phyloP scores from a whole-genome alignment of 2,329 filamentous ascomycete genomes.

The Fonsecaea nubica region DNA sequence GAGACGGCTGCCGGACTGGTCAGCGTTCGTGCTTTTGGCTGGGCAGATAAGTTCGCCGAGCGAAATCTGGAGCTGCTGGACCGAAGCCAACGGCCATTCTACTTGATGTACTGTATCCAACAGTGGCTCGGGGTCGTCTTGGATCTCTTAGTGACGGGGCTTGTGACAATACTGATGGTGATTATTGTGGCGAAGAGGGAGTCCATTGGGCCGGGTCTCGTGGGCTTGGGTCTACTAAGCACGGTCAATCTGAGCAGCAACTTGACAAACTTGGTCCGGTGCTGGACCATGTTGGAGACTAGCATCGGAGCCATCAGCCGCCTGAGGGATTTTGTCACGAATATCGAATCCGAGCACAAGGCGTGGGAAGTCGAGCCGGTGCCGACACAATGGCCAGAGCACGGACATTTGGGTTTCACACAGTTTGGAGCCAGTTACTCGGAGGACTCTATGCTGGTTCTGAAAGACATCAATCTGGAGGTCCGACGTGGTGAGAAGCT shows the following conservation, averaged over 20 bases:
- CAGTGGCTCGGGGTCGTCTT: constrained; percentile 63
- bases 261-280: constrained; percentile 58
- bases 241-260: constrained; percentile 61
- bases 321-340: constrained; percentile 60
- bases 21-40: constrained; percentile 65
- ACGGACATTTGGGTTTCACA: constrained; percentile 39
- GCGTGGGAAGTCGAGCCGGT: constrained; percentile 45
- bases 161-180: constrained; percentile 58
- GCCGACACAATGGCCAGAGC: constrained; percentile 38
- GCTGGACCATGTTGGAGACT: constrained; percentile 65
- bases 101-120: constrained; percentile 64
- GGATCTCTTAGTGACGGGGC: constrained; percentile 56
- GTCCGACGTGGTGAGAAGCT: constrained; percentile 44
- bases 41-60: constrained; percentile 54
- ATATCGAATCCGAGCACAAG: constrained; percentile 53
- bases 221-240: constrained; percentile 62
- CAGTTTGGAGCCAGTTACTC: constrained; percentile 37
- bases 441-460: constrained; percentile 32
- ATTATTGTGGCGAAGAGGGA: constrained; percentile 56
- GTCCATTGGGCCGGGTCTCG: constrained; percentile 55
- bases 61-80: constrained; percentile 59
- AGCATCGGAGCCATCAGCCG: constrained; percentile 63
- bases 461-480: constrained; percentile 41
- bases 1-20: constrained; percentile 63
- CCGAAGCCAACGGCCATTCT: constrained; percentile 63